Base-by-base conservation (phyloP, 2,329 filamentous ascomycete genomes). In the Thelonectria rubi region DNA sequence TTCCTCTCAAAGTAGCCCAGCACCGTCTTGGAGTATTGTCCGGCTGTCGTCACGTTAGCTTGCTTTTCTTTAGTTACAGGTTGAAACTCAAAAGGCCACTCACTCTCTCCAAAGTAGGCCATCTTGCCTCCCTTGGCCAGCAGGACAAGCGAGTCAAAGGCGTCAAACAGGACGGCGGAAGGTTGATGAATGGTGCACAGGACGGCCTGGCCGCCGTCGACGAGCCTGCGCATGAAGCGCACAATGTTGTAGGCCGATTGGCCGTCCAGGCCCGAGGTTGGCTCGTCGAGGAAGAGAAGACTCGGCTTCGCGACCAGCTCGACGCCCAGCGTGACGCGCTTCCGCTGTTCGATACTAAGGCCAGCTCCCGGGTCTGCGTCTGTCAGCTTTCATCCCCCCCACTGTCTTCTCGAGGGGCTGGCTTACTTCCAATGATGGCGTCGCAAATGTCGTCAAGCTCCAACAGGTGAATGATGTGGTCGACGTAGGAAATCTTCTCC, bases 281-380 rank as follows among this genome's bases (percentile, higher is more conserved):
- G 88, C 68, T 91, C 88, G 66, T 91, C 88, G 8, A 91, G 76
- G 79, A 91, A 91, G 5, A 91, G 79, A 1, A 91, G 77, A 0
- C 88, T 81, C 0, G 88, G 88, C 69, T 89, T 90, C 1, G 88
- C 88, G n/a, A 88, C 88, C 5, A 92, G 76, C 66, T 92, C 89
- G 1, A 91, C 88, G 49, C 87, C 89, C 39, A 91, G 89, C 0
- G 89, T 91, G 1, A 91, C 78, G 30, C 89, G 82, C 77, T 91
- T 91, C 4, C 81, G 72, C 66, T 85, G 81, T 15, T 84, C 83
- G 9, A 83, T 80, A 6, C 78, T 82, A 18, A 84, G 76, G 2
- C 80, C 77, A 37, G 79, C 78, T 3, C 83, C 82, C 30, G 67
- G 55, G 34, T 32, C 62, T 66, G 15, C 2, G 54, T 20, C 57